Evolutionary conservation across 495 filamentous ascomycete genomes (phyloP).

Genomic region (Chlorociboria aeruginascens): DNA sequence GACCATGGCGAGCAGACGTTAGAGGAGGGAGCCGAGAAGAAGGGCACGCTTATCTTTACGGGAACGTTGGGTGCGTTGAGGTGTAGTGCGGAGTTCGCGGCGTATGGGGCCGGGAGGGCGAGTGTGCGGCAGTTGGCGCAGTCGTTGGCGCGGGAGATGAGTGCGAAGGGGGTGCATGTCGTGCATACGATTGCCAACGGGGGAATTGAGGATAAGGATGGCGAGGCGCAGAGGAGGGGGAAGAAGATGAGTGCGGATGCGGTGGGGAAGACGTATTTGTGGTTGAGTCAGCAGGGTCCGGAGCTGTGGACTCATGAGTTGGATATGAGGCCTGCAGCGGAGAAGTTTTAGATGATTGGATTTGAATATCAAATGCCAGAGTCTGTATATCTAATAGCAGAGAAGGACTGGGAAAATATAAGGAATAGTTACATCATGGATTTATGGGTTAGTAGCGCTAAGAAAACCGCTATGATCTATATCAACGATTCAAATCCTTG

Average conservation of each 20-base stretch:
- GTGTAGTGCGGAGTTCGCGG: constrained; percentile 30
- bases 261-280: constrained; percentile 36
- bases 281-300: constrained; percentile 27
- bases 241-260: constrained; percentile 34
- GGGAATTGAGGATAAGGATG: constrained; percentile 30
- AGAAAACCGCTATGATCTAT: no score
- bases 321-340: constrained; percentile 32
- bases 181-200: constrained; percentile 37
- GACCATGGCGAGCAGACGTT: constrained; percentile 28
- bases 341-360: constrained; percentile 25
- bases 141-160: constrained; percentile 34
- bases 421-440: no score
- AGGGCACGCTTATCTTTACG: constrained; percentile 37
- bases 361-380: no score
- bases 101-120: constrained; percentile 33
- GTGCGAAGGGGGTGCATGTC: constrained; percentile 32
- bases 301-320: constrained; percentile 33
- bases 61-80: constrained; percentile 34
- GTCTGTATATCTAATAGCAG: no score
- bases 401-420: no score
- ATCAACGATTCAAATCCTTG: no score
- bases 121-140: constrained; percentile 32
- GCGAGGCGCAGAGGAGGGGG: constrained; percentile 27
- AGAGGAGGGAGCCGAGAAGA: constrained; percentile 26
- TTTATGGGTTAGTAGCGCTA: no score